Conservation (phyloP, 805 yeast species). For the Candida michaelii region DNA sequence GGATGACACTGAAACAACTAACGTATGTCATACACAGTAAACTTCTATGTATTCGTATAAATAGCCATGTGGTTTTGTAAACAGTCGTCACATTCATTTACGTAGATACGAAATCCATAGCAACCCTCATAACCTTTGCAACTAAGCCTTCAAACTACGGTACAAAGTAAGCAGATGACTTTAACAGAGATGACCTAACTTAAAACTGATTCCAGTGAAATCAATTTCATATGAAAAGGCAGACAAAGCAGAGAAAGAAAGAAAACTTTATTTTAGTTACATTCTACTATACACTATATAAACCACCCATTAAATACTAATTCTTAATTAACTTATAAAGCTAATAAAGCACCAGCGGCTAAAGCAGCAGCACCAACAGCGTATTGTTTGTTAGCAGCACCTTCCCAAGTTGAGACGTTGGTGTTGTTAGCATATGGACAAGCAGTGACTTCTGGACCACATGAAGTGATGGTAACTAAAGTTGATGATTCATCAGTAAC, state of each 20-base stretch:
- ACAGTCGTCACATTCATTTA: no score
- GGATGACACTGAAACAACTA: no score
- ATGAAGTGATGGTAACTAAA: constrained; percentile 48
- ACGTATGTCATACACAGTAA: no score
- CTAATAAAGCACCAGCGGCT: constrained; percentile 55
- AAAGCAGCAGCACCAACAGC: constrained; percentile 49
- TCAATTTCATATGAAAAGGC: not conserved
- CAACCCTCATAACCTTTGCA: not conserved
- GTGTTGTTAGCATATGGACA: constrained; percentile 41
- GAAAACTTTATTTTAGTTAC: not conserved
- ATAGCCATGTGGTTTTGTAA: no score
- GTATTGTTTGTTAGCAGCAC: constrained; percentile 34
- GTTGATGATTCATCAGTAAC: constrained; percentile 35
- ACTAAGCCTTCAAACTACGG: no score
- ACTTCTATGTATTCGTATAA: no score
- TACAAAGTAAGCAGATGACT: no score
- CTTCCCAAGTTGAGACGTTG: constrained; percentile 38
- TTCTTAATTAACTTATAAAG: constrained; percentile 45
- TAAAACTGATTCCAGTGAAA: no score
- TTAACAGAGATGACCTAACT: no score
- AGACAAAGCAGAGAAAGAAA: not conserved
- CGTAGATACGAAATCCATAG: no score
- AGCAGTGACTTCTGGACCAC: constrained; percentile 46
- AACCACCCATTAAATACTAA: constrained; percentile 4
- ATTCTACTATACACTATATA: constrained; percentile 12